Base-by-base conservation (phyloP, 1,139 yeast genomes). In the Kazachstania sp. region DNA sequence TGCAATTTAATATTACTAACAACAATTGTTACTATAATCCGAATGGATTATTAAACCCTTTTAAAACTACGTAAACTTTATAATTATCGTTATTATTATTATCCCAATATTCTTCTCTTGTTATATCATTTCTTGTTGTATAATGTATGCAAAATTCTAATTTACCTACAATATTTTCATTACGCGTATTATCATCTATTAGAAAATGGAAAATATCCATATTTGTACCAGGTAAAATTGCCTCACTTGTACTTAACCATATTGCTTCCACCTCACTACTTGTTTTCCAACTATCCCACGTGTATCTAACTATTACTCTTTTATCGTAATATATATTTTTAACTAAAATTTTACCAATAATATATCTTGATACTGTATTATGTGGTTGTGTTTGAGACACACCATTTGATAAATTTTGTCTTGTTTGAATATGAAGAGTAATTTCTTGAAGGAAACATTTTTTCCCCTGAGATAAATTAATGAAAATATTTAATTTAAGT, bases 121-220 rank as follows among this genome's bases (percentile, higher is more conserved):
- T 46, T 15, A 43, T 44, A 38, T 56, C 60, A 45, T 56, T 48
- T 42, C 64, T 51, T 23, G 64, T 56, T 15, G 52, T 52, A 52
- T 63, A 63, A 37, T 57, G 61, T 12, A 62, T 51, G 47, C 66
- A 62, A 44, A 63, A 55, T 50, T 63, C 63, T 32, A 62, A 47
- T 19, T 46, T 50, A 13, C 56, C 54, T 16, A 45, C 39, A 16
- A 49, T 28, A 31, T 45, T 48, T 11, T 41, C 41, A 30, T 28
- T 30, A 8, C 48, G 46, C 29, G 45, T 46, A 7, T 54, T 51
- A 37, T 56, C 59, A 47, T 59, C 66, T 34, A 63, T 56, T 19
- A 61, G 55, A 48, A 63, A 59, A 43, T 60, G 58, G 53, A 63
- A 63, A 12, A 61, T 47, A 53, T 63, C 67, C 60, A 61, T 60